These are phyloP conservation scores for Lichtheimia ornata DNA, from an alignment of 371 early-diverging fungal species.

Conservation along the genomic window DNA sequence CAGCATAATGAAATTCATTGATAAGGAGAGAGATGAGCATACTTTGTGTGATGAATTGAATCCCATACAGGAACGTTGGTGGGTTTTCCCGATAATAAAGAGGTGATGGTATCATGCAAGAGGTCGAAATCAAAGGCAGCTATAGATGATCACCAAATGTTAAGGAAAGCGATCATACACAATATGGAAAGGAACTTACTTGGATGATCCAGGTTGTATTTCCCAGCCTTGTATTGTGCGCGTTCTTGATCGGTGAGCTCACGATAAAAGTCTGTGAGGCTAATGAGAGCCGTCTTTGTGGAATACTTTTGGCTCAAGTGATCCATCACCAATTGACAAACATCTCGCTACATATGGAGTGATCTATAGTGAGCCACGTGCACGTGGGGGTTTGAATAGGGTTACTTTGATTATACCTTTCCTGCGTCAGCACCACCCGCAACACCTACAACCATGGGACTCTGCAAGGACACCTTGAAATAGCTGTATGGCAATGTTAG, in stretches of 20 bases:
- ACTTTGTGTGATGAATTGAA: slow-evolving; percentile 44
- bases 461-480: slow-evolving; percentile 43
- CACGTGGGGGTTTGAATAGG: background rate
- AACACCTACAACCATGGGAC: slow-evolving; percentile 46
- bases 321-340: slow-evolving; percentile 26
- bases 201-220: slow-evolving; percentile 55
- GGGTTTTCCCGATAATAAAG: slow-evolving; percentile 45
- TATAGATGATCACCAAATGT: slow-evolving; percentile 3
- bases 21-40: slow-evolving; percentile 4
- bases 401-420: slow-evolving; percentile 27
- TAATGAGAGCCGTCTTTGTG: slow-evolving; percentile 42
- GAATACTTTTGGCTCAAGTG: slow-evolving; percentile 27
- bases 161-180: background rate
- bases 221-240: slow-evolving; percentile 40
- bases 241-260: slow-evolving; percentile 48
- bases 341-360: slow-evolving; percentile 19
- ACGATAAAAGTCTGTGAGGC: slow-evolving; percentile 61
- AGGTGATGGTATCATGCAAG: slow-evolving; percentile 41
- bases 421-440: slow-evolving; percentile 49
- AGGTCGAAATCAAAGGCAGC: slow-evolving; percentile 65
- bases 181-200: slow-evolving; percentile 22
- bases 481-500: slow-evolving; percentile 19
- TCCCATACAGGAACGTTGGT: slow-evolving; percentile 60
- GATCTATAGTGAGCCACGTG: too few relatives aligned
- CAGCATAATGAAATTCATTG: background rate